Conservation (phyloP, 2,329 filamentous ascomycete genomes). For the Herpotrichia juniperi region DNA sequence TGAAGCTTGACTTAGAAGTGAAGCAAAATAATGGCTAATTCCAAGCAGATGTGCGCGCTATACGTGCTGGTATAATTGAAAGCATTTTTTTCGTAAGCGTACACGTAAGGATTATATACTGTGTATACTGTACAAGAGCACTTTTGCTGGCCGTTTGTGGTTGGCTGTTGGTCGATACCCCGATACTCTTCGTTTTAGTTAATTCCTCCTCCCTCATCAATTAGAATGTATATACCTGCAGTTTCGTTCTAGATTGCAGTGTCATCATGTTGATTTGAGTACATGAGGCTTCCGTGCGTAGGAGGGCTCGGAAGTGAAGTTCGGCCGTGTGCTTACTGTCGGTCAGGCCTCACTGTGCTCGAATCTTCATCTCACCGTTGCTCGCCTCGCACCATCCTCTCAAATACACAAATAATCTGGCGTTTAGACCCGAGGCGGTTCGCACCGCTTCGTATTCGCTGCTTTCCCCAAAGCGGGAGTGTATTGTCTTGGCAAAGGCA, state of each 20-base stretch:
- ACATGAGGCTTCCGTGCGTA: background rate
- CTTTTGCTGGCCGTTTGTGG: background rate
- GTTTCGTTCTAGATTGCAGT: background rate
- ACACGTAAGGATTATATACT: background rate
- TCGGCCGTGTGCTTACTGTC: too few species aligned
- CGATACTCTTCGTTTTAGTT: background rate
- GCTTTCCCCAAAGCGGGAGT: background rate
- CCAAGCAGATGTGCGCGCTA: slow-evolving; percentile 14
- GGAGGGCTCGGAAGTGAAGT: too few species aligned
- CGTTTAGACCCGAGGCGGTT: background rate
- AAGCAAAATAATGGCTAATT: background rate
- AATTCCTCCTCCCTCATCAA: background rate
- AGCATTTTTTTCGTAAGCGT: background rate
- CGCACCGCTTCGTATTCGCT: background rate
- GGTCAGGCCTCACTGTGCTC: background rate
- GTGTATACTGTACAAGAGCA: background rate
- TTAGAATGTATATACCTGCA: background rate
- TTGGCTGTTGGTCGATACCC: background rate
- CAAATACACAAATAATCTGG: background rate
- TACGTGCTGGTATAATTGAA: slow-evolving; percentile 12
- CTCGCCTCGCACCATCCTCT: background rate
- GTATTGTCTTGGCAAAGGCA: background rate
- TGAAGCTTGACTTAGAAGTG: slow-evolving; percentile 41
- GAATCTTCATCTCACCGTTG: background rate
- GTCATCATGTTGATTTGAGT: background rate